phyloP scores from a whole-genome alignment of 345 rosid species.

The Eucalyptus sideroxylon region DNA sequence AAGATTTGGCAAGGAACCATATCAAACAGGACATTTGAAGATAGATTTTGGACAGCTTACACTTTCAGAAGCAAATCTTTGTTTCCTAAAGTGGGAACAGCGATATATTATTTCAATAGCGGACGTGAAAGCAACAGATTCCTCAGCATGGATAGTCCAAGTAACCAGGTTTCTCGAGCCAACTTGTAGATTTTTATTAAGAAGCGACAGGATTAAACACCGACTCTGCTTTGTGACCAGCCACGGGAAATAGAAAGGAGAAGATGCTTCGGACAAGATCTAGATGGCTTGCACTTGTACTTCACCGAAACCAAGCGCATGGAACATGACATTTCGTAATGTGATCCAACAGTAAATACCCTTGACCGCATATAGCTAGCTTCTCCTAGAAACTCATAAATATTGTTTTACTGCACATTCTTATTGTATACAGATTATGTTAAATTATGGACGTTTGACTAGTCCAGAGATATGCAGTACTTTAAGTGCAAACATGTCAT shows the following conservation, averaged over 20 bases:
- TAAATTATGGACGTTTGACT: background rate
- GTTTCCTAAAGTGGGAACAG: constrained; percentile 40
- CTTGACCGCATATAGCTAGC: constrained; percentile 40
- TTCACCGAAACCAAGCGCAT: background rate
- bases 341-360: background rate
- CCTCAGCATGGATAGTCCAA: constrained; percentile 56
- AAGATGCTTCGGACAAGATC: background rate
- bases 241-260: constrained; percentile 6
- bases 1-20: background rate
- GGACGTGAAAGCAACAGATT: constrained; percentile 42
- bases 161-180: constrained; percentile 36
- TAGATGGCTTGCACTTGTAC: background rate
- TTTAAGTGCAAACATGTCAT: background rate
- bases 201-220: constrained; percentile 33
- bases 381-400: constrained; percentile 51
- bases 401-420: fast-evolving
- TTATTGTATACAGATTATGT: too few species aligned
- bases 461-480: background rate
- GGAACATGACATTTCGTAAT: background rate
- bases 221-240: constrained; percentile 37
- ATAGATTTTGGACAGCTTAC: constrained; percentile 12
- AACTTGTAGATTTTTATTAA: constrained; percentile 11
- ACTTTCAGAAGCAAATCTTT: constrained; percentile 66
- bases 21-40: background rate
- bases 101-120: constrained; percentile 31